A percentile compares a stretch with the other conserved stretches of the same genome.
Evolutionary conservation across 2,329 filamentous ascomycete genomes (phyloP).

Genomic region (Neoarthrinium moseri): DNA sequence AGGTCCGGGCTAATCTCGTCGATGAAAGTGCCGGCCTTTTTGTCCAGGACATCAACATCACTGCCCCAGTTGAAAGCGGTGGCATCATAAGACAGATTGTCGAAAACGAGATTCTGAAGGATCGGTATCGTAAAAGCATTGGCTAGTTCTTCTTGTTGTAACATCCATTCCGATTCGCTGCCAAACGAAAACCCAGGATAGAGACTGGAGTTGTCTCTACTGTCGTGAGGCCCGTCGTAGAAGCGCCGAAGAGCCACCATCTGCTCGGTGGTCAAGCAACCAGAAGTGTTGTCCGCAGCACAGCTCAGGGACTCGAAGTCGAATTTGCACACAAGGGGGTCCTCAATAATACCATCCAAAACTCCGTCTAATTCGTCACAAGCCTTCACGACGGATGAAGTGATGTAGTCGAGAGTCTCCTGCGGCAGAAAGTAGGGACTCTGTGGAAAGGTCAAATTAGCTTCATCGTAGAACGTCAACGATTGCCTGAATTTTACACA

Average conservation of each 20-base stretch:
- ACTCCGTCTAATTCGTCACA: constrained; percentile 39
- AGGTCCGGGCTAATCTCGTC: constrained; percentile 33
- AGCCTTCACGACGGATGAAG: constrained; percentile 29
- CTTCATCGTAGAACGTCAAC: too few species aligned
- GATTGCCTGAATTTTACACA: too few species aligned
- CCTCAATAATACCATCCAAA: constrained; percentile 34
- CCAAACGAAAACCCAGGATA: constrained; percentile 40
- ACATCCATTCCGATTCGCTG: constrained; percentile 35
- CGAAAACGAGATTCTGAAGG: constrained; percentile 39
- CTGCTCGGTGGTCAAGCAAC: constrained; percentile 30
- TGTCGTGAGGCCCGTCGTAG: constrained; percentile 21
- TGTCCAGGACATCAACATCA: constrained; percentile 31
- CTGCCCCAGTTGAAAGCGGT: constrained; percentile 33
- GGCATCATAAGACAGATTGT: constrained; percentile 32
- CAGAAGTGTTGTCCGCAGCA: constrained; percentile 12
- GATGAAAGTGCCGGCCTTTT: constrained; percentile 30
- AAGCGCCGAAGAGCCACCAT: constrained; percentile 28
- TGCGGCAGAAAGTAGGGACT: too few species aligned
- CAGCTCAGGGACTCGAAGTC: constrained; percentile 30
- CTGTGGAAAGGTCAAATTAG: too few species aligned
- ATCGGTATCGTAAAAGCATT: constrained; percentile 34
- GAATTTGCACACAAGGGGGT: constrained; percentile 34
- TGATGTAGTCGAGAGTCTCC: constrained; percentile 29
- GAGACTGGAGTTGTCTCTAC: constrained; percentile 14
- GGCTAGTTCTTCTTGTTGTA: constrained; percentile 32